These are phyloP conservation scores for Torulaspora quercuum DNA, from an alignment of 805 yeast genomes.

Conservation along the genomic window DNA sequence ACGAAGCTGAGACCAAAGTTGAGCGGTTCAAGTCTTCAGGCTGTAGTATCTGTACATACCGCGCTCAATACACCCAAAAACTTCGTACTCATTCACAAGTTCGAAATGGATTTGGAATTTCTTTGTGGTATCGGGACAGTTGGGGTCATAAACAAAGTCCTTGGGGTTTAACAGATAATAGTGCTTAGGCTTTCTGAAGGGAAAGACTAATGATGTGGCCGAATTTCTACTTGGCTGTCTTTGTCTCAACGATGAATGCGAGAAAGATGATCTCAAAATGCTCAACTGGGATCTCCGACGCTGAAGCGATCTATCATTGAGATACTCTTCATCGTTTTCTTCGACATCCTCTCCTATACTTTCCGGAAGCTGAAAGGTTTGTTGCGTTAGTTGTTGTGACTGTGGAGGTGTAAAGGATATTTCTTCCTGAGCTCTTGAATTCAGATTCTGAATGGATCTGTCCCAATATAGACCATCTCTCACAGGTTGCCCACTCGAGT, in stretches of 20 bases:
- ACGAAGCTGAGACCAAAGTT: too few relatives aligned
- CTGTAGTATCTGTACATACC: constrained; percentile 46
- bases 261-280: constrained; percentile 18
- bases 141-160: constrained; percentile 28
- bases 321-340: constrained; percentile 34
- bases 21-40: constrained; percentile 28
- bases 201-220: constrained; percentile 11
- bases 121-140: constrained; percentile 27
- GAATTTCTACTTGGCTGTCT: constrained; percentile 7
- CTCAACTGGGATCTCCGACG: constrained; percentile 35
- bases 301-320: constrained; percentile 31
- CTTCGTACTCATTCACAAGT: constrained; percentile 38
- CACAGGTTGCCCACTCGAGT: constrained; percentile 8
- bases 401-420: constrained; percentile 3
- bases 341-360: constrained; percentile 16
- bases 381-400: constrained; percentile 7
- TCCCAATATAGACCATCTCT: constrained; percentile 35
- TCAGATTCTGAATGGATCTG: constrained; percentile 31
- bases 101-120: constrained; percentile 31
- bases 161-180: constrained; percentile 25
- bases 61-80: constrained; percentile 43
- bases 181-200: constrained; percentile 13
- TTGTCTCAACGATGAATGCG: constrained; percentile 10
- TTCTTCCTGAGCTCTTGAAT: constrained; percentile 8
- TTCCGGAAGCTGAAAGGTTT: constrained; percentile 2